Evolutionary conservation across 768 basidiomycete species (phyloP).

Genomic region (Sporobolomyces roseus): DNA sequence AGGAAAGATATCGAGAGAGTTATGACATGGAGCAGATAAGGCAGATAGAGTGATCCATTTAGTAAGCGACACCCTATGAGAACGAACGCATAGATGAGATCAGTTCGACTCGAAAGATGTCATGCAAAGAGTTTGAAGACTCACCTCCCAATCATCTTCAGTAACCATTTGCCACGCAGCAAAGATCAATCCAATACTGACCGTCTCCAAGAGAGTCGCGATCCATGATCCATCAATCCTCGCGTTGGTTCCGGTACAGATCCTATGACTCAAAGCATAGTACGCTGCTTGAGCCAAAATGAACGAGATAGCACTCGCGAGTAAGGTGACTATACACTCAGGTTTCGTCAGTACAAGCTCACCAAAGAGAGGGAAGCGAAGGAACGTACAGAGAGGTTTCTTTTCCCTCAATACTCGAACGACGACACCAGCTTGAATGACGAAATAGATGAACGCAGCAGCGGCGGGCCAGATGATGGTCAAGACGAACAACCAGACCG

Average conservation of each 20-base stretch:
- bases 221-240: constrained; percentile 84
- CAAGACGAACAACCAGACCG: constrained; percentile 74
- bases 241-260: constrained; percentile 61
- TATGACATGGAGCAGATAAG: too few relatives aligned
- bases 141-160: constrained; percentile 59
- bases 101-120: too few relatives aligned
- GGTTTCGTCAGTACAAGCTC: background rate
- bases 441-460: constrained; percentile 65
- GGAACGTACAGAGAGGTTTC: constrained; percentile 61
- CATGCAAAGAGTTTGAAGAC: background rate
- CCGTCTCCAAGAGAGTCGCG: constrained; percentile 77
- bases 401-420: constrained; percentile 69
- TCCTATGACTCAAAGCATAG: constrained; percentile 70
- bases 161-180: constrained; percentile 84
- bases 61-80: too few relatives aligned
- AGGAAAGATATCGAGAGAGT: too few relatives aligned
- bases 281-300: constrained; percentile 74
- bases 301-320: constrained; percentile 70
- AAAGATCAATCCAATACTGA: constrained; percentile 64
- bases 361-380: too few relatives aligned
- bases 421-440: constrained; percentile 76
- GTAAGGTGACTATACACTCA: constrained; percentile 59
- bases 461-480: constrained; percentile 72
- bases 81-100: too few relatives aligned
- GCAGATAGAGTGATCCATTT: too few relatives aligned